These are phyloP conservation scores for Paramecium sonneborni DNA, from an alignment of 73 alveolate genomes.

Conservation along the genomic window DNA sequence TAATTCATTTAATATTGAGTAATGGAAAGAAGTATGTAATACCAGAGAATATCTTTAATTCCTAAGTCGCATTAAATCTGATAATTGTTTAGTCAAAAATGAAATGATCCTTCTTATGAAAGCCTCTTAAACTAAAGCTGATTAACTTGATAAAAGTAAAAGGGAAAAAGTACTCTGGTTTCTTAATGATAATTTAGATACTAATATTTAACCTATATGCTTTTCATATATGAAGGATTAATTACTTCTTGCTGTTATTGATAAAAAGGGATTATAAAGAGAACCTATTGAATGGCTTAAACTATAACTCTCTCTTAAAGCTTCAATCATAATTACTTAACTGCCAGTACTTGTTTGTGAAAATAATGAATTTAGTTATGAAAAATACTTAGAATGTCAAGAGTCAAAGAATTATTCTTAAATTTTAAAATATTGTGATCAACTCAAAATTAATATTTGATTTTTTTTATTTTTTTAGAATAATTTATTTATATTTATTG, in stretches of 20 bases:
- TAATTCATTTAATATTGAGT: neutral
- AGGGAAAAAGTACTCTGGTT: conserved; percentile 28
- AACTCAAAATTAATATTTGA: neutral
- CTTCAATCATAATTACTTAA: neutral
- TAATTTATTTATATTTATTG: neutral
- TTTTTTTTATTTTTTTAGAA: neutral
- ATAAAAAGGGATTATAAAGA: conserved; percentile 1
- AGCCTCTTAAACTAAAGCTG: neutral
- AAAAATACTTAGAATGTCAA: neutral
- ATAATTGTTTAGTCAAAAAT: conserved; percentile 12
- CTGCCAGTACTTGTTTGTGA: neutral
- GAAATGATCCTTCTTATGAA: conserved; percentile 6
- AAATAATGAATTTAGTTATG: neutral
- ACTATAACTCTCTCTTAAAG: neutral
- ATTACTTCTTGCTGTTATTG: neutral
- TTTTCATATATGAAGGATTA: neutral
- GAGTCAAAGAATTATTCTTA: neutral
- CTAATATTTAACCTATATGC: neutral
- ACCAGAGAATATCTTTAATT: neutral
- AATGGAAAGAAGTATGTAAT: conserved; percentile 22
- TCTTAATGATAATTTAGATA: conserved; percentile 5
- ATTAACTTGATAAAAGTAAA: neutral
- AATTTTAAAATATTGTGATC: neutral
- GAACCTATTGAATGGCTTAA: conserved; percentile 26
- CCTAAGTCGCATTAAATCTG: neutral